Conservation (phyloP, 2,329 filamentous ascomycete species). For the Phyllosticta citrichinensis region DNA sequence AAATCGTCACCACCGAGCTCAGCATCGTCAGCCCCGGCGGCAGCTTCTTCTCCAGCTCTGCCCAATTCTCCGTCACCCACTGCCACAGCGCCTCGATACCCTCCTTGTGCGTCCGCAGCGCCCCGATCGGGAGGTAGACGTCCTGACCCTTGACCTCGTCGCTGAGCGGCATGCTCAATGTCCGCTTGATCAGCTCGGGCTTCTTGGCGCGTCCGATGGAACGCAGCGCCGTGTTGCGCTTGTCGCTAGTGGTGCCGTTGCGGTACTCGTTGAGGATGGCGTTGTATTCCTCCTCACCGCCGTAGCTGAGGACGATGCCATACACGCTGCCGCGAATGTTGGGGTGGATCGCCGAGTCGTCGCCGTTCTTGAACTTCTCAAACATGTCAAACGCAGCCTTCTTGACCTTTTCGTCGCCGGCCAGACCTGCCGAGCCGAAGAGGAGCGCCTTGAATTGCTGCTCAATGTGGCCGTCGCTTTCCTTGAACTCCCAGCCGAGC, state of each 20-base stretch:
- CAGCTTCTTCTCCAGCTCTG: slow-evolving; percentile 67
- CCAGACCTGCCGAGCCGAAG: slow-evolving; percentile 72
- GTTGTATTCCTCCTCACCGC: slow-evolving; percentile 80
- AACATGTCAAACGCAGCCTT: slow-evolving; percentile 85
- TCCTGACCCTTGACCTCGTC: slow-evolving; percentile 89
- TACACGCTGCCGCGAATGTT: slow-evolving; percentile 86
- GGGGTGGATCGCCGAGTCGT: slow-evolving; percentile 74
- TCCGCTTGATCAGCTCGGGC: slow-evolving; percentile 70
- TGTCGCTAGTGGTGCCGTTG: slow-evolving; percentile 66
- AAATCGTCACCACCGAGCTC: slow-evolving; percentile 71
- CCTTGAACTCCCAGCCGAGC: slow-evolving; percentile 78
- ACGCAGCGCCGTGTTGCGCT: slow-evolving; percentile 85
- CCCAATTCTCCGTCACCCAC: slow-evolving; percentile 86
- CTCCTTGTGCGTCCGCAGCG: slow-evolving; percentile 63
- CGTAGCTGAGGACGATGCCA: slow-evolving; percentile 71
- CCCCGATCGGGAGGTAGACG: slow-evolving; percentile 77
- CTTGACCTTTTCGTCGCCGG: slow-evolving; percentile 69
- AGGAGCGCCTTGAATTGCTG: slow-evolving; percentile 92
- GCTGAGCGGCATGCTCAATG: slow-evolving; percentile 63
- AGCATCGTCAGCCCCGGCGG: slow-evolving; percentile 83
- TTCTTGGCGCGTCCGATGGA: slow-evolving; percentile 69
- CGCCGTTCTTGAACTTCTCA: slow-evolving; percentile 67
- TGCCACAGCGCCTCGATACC: slow-evolving; percentile 72
- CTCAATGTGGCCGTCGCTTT: slow-evolving; percentile 75
- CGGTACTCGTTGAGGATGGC: slow-evolving; percentile 65